Percentiles rank a stretch among this genome's conserved stretches.
phyloP scores from a whole-genome alignment of 2,329 filamentous ascomycete genomes.

The Conoideocrella luteorostrata region DNA sequence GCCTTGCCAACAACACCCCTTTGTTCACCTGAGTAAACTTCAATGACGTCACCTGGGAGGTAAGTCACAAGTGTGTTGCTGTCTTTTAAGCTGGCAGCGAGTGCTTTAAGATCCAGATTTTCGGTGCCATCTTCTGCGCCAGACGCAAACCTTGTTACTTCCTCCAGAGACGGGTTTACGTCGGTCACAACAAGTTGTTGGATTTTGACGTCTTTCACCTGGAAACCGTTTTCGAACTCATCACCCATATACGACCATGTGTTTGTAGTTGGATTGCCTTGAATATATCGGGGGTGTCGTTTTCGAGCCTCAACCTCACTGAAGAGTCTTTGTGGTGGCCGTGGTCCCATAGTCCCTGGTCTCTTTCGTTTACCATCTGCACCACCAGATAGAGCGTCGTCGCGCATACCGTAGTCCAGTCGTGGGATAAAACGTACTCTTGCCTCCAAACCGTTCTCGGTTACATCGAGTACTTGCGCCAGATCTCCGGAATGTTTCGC shows the following conservation, averaged over 20 bases:
- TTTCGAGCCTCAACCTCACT: conserved; percentile 91
- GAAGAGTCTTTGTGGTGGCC: conserved; percentile 84
- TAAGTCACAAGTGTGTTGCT: conserved; percentile 77
- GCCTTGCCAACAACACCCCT: conserved; percentile 83
- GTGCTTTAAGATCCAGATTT: conserved; percentile 83
- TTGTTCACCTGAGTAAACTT: conserved; percentile 93
- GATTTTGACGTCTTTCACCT: conserved; percentile 89
- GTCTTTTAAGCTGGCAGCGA: conserved; percentile 85
- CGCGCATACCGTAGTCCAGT: conserved; percentile 83
- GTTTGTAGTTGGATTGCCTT: conserved; percentile 68
- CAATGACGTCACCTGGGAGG: conserved; percentile 88
- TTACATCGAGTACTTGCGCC: conserved; percentile 86
- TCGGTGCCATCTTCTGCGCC: conserved; percentile 87
- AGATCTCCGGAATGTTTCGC: conserved; percentile 83
- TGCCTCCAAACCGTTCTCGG: conserved; percentile 85
- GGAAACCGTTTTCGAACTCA: conserved; percentile 86
- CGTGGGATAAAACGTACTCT: conserved; percentile 83
- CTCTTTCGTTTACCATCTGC: conserved; percentile 79
- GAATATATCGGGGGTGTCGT: conserved; percentile 60
- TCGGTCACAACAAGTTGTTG: conserved; percentile 79
- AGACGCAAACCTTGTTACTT: conserved; percentile 89
- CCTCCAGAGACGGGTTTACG: conserved; percentile 88
- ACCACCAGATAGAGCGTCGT: conserved; percentile 52
- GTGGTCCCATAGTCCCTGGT: conserved; percentile 50
- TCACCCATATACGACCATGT: conserved; percentile 82